Conservation (phyloP, 805 yeast genomes). For the Lachancea lanzarotensis region DNA sequence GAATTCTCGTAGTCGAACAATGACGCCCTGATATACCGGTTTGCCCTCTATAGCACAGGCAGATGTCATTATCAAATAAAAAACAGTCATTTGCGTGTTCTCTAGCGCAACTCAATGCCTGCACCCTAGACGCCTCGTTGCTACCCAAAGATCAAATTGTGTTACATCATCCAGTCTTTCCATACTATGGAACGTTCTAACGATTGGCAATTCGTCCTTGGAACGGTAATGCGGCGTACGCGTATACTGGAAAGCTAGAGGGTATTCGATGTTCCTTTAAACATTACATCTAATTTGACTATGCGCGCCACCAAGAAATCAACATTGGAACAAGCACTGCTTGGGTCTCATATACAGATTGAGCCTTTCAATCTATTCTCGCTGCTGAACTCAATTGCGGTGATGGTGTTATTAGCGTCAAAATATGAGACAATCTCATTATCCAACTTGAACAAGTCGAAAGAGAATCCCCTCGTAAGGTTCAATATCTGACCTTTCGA, state of each 20-base stretch:
- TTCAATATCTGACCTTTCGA: constrained; percentile 40
- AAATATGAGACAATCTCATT: background rate
- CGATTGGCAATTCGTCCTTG: constrained; percentile 32
- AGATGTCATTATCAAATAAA: constrained; percentile 32
- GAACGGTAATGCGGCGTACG: constrained; percentile 57
- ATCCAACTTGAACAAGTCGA: constrained; percentile 39
- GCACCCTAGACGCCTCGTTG: constrained; percentile 40
- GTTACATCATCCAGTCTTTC: constrained; percentile 18
- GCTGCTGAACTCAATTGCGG: background rate
- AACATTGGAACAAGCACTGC: background rate
- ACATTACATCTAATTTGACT: background rate
- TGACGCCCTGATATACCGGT: no score
- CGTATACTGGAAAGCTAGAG: constrained; percentile 61
- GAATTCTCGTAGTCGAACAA: constrained; percentile 40
- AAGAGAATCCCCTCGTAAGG: constrained; percentile 43
- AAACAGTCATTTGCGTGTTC: constrained; percentile 69
- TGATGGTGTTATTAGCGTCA: constrained; percentile 1
- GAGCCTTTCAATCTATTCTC: constrained; percentile 2
- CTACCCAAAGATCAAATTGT: constrained; percentile 28
- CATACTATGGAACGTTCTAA: constrained; percentile 34
- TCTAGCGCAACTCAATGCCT: constrained; percentile 57
- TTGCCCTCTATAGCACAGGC: no score
- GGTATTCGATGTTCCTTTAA: constrained; percentile 26
- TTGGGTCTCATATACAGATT: constrained; percentile 13
- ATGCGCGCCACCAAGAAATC: constrained; percentile 2